These are phyloP conservation scores for Wallemia mellicola DNA, from an alignment of 1,284 basidiomycete genomes.

Conservation along the genomic window DNA sequence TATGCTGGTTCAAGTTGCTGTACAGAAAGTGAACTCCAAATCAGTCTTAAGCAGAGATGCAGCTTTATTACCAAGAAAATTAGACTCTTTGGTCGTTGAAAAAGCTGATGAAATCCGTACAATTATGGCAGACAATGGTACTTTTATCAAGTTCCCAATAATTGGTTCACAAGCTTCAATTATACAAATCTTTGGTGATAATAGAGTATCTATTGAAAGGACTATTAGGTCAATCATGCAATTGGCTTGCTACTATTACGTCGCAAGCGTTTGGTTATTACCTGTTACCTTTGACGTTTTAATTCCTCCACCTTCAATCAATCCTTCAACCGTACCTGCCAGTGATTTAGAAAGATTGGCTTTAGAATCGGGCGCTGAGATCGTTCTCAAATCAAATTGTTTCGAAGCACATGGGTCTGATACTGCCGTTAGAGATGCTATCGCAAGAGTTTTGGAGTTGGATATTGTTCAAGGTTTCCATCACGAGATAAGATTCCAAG, in stretches of 20 bases:
- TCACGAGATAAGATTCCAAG: constrained; percentile 92
- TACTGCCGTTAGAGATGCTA: constrained; percentile 58
- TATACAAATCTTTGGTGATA: constrained; percentile 80
- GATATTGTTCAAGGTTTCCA: constrained; percentile 84
- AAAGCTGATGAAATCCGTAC: constrained; percentile 62
- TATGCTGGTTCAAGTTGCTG: constrained; percentile 66
- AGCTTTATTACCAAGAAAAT: constrained; percentile 73
- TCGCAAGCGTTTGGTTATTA: constrained; percentile 82
- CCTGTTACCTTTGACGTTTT: constrained; percentile 79
- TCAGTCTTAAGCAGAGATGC: constrained; percentile 72
- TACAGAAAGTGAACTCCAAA: constrained; percentile 41
- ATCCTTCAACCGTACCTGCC: constrained; percentile 50
- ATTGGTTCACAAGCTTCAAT: constrained; percentile 70
- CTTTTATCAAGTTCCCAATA: constrained; percentile 74
- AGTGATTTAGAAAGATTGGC: constrained; percentile 55
- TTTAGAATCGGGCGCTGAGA: constrained; percentile 60
- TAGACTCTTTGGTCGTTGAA: constrained; percentile 93
- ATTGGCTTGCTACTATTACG: constrained; percentile 85
- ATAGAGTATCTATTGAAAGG: constrained; percentile 76
- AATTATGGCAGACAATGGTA: constrained; percentile 86
- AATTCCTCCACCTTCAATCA: constrained; percentile 41
- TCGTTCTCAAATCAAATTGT: constrained; percentile 89
- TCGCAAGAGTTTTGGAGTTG: constrained; percentile 60
- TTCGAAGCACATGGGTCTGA: constrained; percentile 95
- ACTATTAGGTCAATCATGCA: constrained; percentile 89